Conservation (phyloP, 2,329 filamentous ascomycete species). For the Pseudocercospora pini-densiflorae region DNA sequence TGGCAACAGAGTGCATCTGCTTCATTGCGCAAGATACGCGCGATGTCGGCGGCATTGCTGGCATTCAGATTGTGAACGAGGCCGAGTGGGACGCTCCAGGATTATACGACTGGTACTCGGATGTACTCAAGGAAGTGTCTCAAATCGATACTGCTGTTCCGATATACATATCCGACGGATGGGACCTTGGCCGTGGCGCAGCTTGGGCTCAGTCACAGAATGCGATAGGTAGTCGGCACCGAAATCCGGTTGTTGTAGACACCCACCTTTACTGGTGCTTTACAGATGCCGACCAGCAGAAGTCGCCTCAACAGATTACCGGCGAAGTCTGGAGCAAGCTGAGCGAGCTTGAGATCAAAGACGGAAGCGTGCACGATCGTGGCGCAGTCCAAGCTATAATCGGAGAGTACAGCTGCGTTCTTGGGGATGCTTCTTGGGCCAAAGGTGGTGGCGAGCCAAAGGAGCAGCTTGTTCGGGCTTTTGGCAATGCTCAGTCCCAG, state of each 20-base stretch:
- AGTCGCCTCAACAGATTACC: conserved; percentile 59
- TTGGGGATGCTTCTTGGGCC: conserved; percentile 56
- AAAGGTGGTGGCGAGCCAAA: conserved; percentile 43
- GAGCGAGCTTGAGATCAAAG: conserved; percentile 50
- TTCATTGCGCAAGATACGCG: conserved; percentile 57
- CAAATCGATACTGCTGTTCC: conserved; percentile 57
- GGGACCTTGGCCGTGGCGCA: conserved; percentile 55
- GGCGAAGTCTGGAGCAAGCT: conserved; percentile 51
- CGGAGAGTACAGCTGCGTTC: conserved; percentile 63
- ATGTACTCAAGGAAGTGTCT: conserved; percentile 52
- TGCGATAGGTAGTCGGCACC: conserved; percentile 7
- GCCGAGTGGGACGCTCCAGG: conserved; percentile 53
- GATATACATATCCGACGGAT: conserved; percentile 63
- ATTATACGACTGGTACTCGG: conserved; percentile 64
- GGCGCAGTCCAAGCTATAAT: conserved; percentile 59
- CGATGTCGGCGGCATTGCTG: conserved; percentile 53
- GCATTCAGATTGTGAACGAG: conserved; percentile 64
- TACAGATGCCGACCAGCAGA: conserved; percentile 56
- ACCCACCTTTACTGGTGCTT: conserved; percentile 66
- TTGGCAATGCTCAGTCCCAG: conserved; percentile 55
- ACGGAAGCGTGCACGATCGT: conserved; percentile 54
- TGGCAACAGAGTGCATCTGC: conserved; percentile 53
- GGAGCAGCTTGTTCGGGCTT: conserved; percentile 48
- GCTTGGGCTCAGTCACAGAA: conserved; percentile 47
- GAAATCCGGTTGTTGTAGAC: conserved; percentile 60